Conservation (phyloP, 148 eudicot species). For the Persicaria tinctoria region DNA sequence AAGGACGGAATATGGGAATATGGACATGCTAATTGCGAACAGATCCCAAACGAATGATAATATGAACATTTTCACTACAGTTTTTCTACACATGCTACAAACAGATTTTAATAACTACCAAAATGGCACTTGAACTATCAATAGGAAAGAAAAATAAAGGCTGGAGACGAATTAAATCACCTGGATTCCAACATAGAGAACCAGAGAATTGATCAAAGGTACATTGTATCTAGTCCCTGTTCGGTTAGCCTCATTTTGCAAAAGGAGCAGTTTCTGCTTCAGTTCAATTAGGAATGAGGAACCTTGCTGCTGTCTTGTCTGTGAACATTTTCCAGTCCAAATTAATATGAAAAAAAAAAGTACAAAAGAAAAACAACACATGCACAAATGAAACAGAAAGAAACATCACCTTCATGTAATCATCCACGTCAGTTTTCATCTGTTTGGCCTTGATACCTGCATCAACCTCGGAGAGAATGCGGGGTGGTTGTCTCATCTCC, state of each 20-base stretch:
- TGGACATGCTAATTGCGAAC: too few relatives aligned
- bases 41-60: too few relatives aligned
- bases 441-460: slow-evolving; percentile 74
- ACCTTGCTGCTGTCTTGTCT: slow-evolving; percentile 67
- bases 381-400: background rate
- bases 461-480: slow-evolving; percentile 87
- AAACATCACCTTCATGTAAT: slow-evolving; percentile 61
- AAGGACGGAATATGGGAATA: too few relatives aligned
- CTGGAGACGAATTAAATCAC: slow-evolving; percentile 19
- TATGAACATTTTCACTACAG: too few relatives aligned
- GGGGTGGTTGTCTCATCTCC: slow-evolving; percentile 79
- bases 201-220: slow-evolving; percentile 88
- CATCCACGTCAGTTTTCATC: slow-evolving; percentile 79
- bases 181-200: slow-evolving; percentile 95
- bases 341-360: too few relatives aligned
- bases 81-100: too few relatives aligned
- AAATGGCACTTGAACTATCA: too few relatives aligned
- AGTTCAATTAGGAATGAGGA: slow-evolving; percentile 62
- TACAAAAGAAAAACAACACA: background rate
- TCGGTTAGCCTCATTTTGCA: slow-evolving; percentile 52
- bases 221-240: slow-evolving; percentile 94
- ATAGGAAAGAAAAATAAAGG: too few relatives aligned
- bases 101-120: too few relatives aligned
- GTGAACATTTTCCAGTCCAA: background rate
- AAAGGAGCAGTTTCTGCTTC: slow-evolving; percentile 74